These are phyloP conservation scores for Chalciporus piperatoides DNA, from an alignment of 1,284 basidiomycete species.

Conservation along the genomic window DNA sequence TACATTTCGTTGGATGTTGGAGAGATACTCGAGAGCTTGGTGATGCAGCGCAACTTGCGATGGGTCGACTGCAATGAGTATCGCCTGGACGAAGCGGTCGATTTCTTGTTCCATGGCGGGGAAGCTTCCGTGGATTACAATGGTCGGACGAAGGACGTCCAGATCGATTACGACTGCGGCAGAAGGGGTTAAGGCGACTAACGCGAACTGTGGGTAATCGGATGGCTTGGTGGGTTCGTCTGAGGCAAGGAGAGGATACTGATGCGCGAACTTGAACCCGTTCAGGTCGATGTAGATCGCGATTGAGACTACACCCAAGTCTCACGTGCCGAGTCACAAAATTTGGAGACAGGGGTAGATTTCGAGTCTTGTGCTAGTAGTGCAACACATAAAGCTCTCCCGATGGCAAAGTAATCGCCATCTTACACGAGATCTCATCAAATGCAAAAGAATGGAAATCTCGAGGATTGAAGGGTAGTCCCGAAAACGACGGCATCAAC, in stretches of 20 bases:
- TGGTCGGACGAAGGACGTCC: too few relatives aligned
- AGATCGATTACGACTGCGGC: constrained; percentile 16
- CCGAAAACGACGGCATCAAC: constrained; percentile 25
- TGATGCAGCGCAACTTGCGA: constrained; percentile 64
- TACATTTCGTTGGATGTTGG: constrained; percentile 72
- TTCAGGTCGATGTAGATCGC: constrained; percentile 8
- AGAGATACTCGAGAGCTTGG: constrained; percentile 79
- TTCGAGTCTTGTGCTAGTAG: constrained; percentile 6
- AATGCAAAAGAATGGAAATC: constrained; percentile 25
- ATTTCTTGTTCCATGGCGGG: constrained; percentile 67
- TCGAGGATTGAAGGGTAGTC: constrained; percentile 21
- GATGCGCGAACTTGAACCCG: constrained; percentile 3
- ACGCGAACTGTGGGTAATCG: constrained; percentile 1
- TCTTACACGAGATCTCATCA: constrained; percentile 27
- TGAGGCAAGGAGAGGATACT: neutral
- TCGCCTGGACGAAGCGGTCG: constrained; percentile 77
- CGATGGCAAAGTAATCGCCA: constrained; percentile 19
- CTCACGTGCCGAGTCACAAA: constrained; percentile 26
- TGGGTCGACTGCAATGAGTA: constrained; percentile 80
- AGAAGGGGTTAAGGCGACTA: neutral
- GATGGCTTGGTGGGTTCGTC: neutral
- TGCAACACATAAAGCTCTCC: constrained; percentile 26
- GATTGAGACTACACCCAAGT: constrained; percentile 5
- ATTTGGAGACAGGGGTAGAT: constrained; percentile 22
- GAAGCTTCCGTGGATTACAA: too few relatives aligned